Conservation (phyloP, 768 basidiomycete genomes). For the Podaxis sp. region DNA sequence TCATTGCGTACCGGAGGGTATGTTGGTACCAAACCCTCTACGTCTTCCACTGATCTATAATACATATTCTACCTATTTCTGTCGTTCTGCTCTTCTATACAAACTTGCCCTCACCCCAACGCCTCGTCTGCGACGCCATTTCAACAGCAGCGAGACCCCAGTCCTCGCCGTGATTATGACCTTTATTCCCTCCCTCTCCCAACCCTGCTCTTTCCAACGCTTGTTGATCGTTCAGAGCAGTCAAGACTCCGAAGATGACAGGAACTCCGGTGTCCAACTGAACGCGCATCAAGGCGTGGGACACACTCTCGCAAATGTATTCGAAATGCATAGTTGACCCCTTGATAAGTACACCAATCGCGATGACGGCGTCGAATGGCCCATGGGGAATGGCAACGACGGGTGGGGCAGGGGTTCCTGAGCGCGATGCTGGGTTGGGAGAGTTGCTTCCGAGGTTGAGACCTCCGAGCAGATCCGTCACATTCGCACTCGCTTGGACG, state of each 20-base stretch:
- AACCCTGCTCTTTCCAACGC: constrained; percentile 94
- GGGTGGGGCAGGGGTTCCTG: constrained; percentile 50
- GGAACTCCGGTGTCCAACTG: constrained; percentile 93
- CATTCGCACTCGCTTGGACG: constrained; percentile 73
- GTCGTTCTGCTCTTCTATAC: constrained; percentile 19
- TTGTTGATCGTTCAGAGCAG: constrained; percentile 90
- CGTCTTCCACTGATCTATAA: background rate
- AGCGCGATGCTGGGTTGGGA: constrained; percentile 42
- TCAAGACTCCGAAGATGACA: constrained; percentile 95
- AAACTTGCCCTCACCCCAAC: constrained; percentile 75
- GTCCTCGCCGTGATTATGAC: constrained; percentile 97
- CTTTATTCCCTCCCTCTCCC: constrained; percentile 63
- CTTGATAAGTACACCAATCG: constrained; percentile 98
- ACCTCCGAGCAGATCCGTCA: constrained; percentile 79
- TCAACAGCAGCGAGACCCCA: constrained; percentile 98
- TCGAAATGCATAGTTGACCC: constrained; percentile 99
- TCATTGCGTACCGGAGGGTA: background rate
- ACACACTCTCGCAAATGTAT: constrained; percentile 94
- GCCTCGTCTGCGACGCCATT: constrained; percentile 68
- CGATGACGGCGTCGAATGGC: constrained; percentile 94
- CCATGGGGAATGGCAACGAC: constrained; percentile 32
- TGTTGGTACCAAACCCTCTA: background rate
- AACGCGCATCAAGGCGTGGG: constrained; percentile 91
- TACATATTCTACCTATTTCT: constrained; percentile 18
- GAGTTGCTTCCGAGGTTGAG: constrained; percentile 42